Conservation (phyloP, 495 filamentous ascomycete genomes). For the Delitschia confertaspora region DNA sequence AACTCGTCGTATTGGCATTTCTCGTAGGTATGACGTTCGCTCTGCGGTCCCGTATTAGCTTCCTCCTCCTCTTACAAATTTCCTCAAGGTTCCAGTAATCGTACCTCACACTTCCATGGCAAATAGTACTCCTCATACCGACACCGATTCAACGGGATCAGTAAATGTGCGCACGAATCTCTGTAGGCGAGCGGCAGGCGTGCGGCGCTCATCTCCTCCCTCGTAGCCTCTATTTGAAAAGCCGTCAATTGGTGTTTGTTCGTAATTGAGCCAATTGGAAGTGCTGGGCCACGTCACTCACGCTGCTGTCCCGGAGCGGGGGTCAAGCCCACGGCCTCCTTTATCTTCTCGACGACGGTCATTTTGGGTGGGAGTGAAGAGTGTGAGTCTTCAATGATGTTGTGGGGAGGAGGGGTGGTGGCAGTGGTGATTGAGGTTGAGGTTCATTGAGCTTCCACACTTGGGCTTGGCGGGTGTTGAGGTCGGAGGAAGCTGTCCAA, state of each 20-base stretch:
- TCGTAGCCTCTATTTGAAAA: constrained; percentile 53
- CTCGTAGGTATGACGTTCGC: constrained; percentile 93
- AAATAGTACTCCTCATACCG: constrained; percentile 86
- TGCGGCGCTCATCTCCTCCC: constrained; percentile 87
- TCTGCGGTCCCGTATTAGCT: constrained; percentile 41
- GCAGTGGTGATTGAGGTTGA: constrained; percentile 3
- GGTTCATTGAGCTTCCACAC: constrained; percentile 5
- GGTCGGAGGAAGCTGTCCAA: constrained; percentile 4
- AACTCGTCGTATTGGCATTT: constrained; percentile 99
- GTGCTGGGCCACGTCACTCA: constrained; percentile 4
- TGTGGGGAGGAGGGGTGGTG: not conserved
- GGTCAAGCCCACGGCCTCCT: constrained; percentile 36
- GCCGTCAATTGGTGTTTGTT: constrained; percentile 18
- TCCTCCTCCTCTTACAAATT: not conserved
- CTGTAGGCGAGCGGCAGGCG: constrained; percentile 82
- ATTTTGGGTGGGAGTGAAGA: constrained; percentile 23
- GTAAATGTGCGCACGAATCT: constrained; percentile 85
- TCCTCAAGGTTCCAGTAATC: constrained; percentile 28
- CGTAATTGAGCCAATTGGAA: constrained; percentile 15
- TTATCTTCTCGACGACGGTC: constrained; percentile 36
- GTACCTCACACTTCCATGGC: constrained; percentile 96
- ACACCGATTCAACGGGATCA: constrained; percentile 93
- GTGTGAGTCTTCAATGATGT: constrained; percentile 14
- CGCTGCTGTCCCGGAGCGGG: constrained; percentile 12
- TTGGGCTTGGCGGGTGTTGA: not conserved